These are phyloP conservation scores for Elongisporangium senticosum DNA, from an alignment of 352 stramenopile species.

Conservation along the genomic window DNA sequence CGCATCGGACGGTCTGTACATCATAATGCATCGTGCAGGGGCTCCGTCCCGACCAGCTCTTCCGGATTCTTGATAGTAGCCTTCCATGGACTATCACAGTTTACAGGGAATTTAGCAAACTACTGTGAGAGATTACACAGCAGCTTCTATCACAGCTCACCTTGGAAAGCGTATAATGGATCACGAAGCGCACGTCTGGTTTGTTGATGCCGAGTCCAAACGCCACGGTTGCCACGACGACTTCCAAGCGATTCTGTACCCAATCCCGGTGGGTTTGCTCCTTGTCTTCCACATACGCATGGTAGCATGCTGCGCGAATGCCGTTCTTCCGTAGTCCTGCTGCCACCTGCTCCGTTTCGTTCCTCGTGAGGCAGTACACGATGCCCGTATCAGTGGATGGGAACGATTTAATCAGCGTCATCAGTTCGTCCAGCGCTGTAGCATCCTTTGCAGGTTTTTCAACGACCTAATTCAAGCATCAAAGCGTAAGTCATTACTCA, in stretches of 20 bases:
- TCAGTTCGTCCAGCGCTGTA: conserved; percentile 51
- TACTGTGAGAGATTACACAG: not conserved
- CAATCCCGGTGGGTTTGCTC: conserved; percentile 58
- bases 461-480: conserved; percentile 21
- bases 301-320: conserved; percentile 85
- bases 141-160: conserved; percentile 8
- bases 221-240: conserved; percentile 92
- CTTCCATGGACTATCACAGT: conserved; percentile 83
- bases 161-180: conserved; percentile 86
- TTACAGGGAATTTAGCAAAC: not conserved
- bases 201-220: conserved; percentile 96
- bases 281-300: conserved; percentile 75
- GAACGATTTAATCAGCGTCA: conserved; percentile 73
- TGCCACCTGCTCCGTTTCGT: conserved; percentile 89
- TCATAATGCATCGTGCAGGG: conserved; percentile 78
- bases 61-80: conserved; percentile 97
- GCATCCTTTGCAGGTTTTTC: conserved; percentile 44
- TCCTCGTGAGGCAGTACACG: conserved; percentile 89
- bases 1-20: conserved; percentile 80
- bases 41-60: conserved; percentile 93
- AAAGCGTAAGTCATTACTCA: too few species aligned
- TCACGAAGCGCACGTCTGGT: conserved; percentile 88
- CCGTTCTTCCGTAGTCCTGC: conserved; percentile 58
- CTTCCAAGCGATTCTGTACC: conserved; percentile 55
- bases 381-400: conserved; percentile 68